Conservation (phyloP, 768 basidiomycete species). For the Kwoniella sp. region DNA sequence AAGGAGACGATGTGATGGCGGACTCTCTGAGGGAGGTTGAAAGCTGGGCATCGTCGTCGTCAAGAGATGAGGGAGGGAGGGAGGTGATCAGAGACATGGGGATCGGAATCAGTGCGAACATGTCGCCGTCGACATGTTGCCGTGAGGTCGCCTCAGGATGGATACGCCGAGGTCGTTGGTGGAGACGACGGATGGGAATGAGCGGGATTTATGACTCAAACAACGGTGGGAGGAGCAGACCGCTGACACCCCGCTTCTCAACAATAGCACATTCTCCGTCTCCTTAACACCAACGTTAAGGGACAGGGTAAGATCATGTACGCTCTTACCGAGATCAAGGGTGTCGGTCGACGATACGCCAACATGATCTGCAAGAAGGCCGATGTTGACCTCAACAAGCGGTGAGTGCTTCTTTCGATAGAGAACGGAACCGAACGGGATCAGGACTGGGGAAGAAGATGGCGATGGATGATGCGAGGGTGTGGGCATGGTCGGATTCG, state of each 20-base stretch:
- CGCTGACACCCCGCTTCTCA: conserved; percentile 3
- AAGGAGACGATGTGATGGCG: background rate
- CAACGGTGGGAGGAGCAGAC: background rate
- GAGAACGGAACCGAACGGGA: too few relatives aligned
- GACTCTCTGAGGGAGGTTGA: too few relatives aligned
- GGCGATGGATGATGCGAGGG: too few relatives aligned
- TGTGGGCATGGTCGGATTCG: too few relatives aligned
- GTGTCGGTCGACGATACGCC: conserved; percentile 97
- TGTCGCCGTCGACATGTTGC: too few relatives aligned
- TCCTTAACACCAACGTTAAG: conserved; percentile 97
- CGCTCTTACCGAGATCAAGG: conserved; percentile 99
- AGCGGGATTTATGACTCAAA: background rate
- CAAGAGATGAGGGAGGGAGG: too few relatives aligned
- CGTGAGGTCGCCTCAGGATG: too few relatives aligned
- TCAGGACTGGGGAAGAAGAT: conserved; percentile 11
- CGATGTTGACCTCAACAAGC: conserved; percentile 97
- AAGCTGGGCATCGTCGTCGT: too few relatives aligned
- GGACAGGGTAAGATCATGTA: conserved; percentile 98
- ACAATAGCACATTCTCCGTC: conserved; percentile 98
- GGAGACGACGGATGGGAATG: conserved; percentile 1
- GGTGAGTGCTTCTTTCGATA: conserved; percentile 63
- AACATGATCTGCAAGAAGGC: conserved; percentile 99
- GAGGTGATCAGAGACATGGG: too few relatives aligned
- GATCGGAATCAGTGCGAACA: too few relatives aligned
- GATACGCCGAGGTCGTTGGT: too few relatives aligned